Base-by-base conservation (phyloP, 2,329 filamentous ascomycete genomes). In the Lachnellula occidentalis region DNA sequence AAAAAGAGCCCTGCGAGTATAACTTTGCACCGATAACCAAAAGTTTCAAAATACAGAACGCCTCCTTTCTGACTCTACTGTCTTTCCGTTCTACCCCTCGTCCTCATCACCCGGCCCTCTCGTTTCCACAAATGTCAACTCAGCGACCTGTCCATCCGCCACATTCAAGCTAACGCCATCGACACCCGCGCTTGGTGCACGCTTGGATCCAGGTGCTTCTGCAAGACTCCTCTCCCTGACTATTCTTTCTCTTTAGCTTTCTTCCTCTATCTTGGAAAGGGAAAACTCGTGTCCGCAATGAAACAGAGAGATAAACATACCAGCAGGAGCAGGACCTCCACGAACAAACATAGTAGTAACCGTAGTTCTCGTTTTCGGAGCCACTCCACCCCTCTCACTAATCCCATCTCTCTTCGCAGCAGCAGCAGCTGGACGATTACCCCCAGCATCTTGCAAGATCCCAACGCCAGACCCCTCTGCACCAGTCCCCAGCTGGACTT, bases 401-500 rank as follows among this genome's bases (percentile, higher is more conserved):
- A 42, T 34, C 24, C 53, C 45, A 34, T 54, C 55, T 46, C 57
- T 55, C 22, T 50, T 47, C n/a, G 46, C 45, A 39, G 45, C 45
- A 41, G 53, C 21, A 17, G 42, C 34, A 48, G 50, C 50, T 49
- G 41, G 54, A 41, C 37, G 45, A 8, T n/a, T 19, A 14, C 24
- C 37, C 7, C 61, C 61, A 45, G 62, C 54, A 46, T 58, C 59
- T 24, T 60, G 56, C n/a, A 70, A 69, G 48, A 75, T 73, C 58
- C 72, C 72, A 50, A 74, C 70, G 41, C 72, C 72, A 36, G 72
- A 66, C 50, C 70, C 71, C 34, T 64, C 66, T 53, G 69, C 68
- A 17, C 71, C 72, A 50, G 72, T 74, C 43, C 72, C 72, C 34
- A 75, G 69, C 60, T 74, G 66, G 52, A 75, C 58, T 53, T 69